Conservation (phyloP, 805 yeast genomes). For the Barnettozyma salicaria region DNA sequence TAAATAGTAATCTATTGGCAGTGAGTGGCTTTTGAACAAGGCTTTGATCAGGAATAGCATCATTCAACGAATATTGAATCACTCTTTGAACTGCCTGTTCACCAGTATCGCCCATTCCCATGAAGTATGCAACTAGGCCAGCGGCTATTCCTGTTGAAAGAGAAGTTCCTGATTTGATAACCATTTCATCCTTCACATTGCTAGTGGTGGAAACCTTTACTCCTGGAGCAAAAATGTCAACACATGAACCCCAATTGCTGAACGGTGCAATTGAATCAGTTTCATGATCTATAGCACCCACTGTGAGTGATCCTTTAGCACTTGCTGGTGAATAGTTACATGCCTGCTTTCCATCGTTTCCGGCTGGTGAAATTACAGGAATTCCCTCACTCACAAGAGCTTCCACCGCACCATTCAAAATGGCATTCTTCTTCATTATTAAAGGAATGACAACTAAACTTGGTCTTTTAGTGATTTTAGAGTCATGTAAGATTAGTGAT, state of each 20-base stretch:
- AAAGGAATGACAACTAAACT: conserved; percentile 36
- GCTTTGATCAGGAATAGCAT: conserved; percentile 42
- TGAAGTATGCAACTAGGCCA: conserved; percentile 39
- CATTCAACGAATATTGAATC: conserved; percentile 39
- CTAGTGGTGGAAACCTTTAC: conserved; percentile 39
- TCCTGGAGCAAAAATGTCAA: conserved; percentile 47
- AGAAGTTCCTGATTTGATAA: conserved; percentile 43
- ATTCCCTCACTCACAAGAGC: conserved; percentile 38
- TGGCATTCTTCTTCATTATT: conserved; percentile 31
- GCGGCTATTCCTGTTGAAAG: conserved; percentile 41
- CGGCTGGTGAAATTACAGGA: conserved; percentile 45
- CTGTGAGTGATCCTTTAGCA: conserved; percentile 59
- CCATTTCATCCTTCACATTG: conserved; percentile 24
- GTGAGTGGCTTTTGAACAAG: conserved; percentile 45
- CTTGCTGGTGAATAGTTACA: conserved; percentile 44
- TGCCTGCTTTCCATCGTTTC: conserved; percentile 39
- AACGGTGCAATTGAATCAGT: conserved; percentile 44
- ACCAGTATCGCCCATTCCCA: conserved; percentile 36
- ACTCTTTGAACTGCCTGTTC: conserved; percentile 34
- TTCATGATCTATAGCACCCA: conserved; percentile 82
- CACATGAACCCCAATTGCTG: conserved; percentile 46
- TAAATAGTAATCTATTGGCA: conserved; percentile 50
- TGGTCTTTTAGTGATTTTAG: conserved; percentile 30
- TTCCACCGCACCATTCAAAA: conserved; percentile 40
- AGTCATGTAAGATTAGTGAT: conserved; percentile 24